These are phyloP conservation scores for Brasilioporus rufonigricans DNA, from an alignment of 768 basidiomycete genomes.

Conservation along the genomic window DNA sequence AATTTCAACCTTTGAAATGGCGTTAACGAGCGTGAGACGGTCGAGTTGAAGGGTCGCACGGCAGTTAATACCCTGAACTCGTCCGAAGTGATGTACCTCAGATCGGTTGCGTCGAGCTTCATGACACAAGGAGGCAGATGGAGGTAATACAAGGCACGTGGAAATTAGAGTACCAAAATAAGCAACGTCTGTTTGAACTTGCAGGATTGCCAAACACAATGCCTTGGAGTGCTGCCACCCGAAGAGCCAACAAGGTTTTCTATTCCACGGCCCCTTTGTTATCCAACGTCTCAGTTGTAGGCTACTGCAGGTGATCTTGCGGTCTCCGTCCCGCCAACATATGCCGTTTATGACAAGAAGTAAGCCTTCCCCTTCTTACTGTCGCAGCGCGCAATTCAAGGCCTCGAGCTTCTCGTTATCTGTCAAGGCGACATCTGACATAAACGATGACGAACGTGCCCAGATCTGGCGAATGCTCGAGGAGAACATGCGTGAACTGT, in stretches of 20 bases:
- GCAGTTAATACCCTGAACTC: conserved; percentile 97
- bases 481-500: conserved; percentile 56
- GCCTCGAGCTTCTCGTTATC: conserved; percentile 23
- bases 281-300: conserved; percentile 8
- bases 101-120: conserved; percentile 94
- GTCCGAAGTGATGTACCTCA: conserved; percentile 87
- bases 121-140: conserved; percentile 37
- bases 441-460: conserved; percentile 36
- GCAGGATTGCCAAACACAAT: conserved; percentile 1
- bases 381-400: background rate
- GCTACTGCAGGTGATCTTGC: conserved; percentile 23
- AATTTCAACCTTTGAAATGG: conserved; percentile 78
- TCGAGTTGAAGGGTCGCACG: conserved; percentile 38
- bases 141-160: background rate
- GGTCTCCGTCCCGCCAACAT: conserved; percentile 10
- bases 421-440: conserved; percentile 27
- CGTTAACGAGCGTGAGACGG: conserved; percentile 3
- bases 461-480: conserved; percentile 54
- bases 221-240: conserved; percentile 20
- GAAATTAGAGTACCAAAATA: conserved; percentile 2
- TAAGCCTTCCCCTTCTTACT: conserved; percentile 1
- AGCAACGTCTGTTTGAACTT: background rate
- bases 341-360: conserved; percentile 13
- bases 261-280: background rate
- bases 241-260: conserved; percentile 36